Percentiles rank a stretch among this genome's conserved stretches.
These are phyloP conservation scores for Penicillium corylophilum DNA, from an alignment of 2,329 filamentous ascomycete genomes.

Conservation along the genomic window DNA sequence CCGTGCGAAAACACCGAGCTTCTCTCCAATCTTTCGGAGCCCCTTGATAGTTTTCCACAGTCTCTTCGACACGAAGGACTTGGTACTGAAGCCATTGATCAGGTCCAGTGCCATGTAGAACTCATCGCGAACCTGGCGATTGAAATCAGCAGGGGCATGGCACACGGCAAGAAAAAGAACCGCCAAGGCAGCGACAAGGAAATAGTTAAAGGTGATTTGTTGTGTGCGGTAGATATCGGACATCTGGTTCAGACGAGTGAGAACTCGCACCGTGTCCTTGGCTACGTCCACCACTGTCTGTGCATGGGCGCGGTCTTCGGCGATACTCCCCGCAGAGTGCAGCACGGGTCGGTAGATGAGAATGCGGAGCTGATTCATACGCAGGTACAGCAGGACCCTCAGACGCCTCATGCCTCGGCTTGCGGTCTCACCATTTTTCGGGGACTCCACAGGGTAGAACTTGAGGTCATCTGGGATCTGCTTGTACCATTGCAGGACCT, in stretches of 20 bases:
- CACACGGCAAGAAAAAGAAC: slow-evolving; percentile 65
- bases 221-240: slow-evolving; percentile 64
- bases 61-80: slow-evolving; percentile 61
- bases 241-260: slow-evolving; percentile 61
- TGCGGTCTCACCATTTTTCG: slow-evolving; percentile 48
- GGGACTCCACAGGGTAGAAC: slow-evolving; percentile 59
- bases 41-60: slow-evolving; percentile 65
- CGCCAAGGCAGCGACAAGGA: slow-evolving; percentile 63
- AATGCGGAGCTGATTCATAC: slow-evolving; percentile 86
- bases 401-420: slow-evolving; percentile 70
- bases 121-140: slow-evolving; percentile 60
- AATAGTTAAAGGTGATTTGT: slow-evolving; percentile 66
- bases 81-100: slow-evolving; percentile 61
- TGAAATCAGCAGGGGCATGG: slow-evolving; percentile 62
- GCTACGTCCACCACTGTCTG: slow-evolving; percentile 66
- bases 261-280: slow-evolving; percentile 62
- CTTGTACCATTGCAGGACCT: slow-evolving; percentile 84
- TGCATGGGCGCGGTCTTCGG: slow-evolving; percentile 70
- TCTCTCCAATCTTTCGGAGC: slow-evolving; percentile 62
- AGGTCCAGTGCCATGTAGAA: slow-evolving; percentile 67
- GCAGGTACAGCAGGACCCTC: slow-evolving; percentile 79
- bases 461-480: slow-evolving; percentile 64
- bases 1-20: slow-evolving; percentile 54
- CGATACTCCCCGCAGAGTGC: slow-evolving; percentile 79
- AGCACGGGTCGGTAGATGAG: slow-evolving; percentile 85